Conservation (phyloP, 2,329 filamentous ascomycete species). For the Tricladium varicosporioides region DNA sequence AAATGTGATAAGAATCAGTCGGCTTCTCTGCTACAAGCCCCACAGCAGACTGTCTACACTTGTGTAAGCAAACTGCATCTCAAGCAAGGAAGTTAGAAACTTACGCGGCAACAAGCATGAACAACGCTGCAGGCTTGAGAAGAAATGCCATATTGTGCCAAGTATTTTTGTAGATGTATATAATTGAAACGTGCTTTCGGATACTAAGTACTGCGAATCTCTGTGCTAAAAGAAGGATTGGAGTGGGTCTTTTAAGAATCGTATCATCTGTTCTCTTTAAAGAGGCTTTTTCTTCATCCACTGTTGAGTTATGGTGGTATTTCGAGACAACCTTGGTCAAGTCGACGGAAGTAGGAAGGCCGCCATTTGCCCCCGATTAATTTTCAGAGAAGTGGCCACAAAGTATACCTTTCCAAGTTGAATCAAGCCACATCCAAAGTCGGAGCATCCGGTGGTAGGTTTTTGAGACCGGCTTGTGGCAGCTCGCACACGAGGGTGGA, state of each 20-base stretch:
- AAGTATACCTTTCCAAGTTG: not conserved
- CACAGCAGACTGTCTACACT: slow-evolving; percentile 1
- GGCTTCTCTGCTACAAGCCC: not conserved
- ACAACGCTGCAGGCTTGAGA: not conserved
- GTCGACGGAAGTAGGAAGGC: not conserved
- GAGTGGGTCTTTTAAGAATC: too few relatives aligned
- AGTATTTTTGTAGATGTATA: not conserved
- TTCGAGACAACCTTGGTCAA: not conserved
- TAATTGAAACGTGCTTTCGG: slow-evolving; percentile 1
- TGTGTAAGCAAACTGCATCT: not conserved
- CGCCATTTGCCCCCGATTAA: not conserved
- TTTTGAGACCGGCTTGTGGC: not conserved
- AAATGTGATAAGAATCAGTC: slow-evolving; percentile 7
- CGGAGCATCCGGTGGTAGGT: not conserved
- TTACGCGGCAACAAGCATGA: slow-evolving; percentile 8
- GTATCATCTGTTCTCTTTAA: too few relatives aligned
- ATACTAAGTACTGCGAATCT: not conserved
- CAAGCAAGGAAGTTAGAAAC: not conserved
- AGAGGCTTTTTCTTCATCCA: not conserved
- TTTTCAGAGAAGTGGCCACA: not conserved
- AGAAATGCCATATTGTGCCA: slow-evolving; percentile 1
- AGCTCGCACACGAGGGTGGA: slow-evolving; percentile 1
- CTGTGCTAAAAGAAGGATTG: too few relatives aligned
- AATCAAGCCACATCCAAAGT: not conserved
- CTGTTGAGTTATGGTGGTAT: not conserved